Percentiles rank a stretch among this genome's conserved stretches.
Conservation (phyloP, 441 rosid species). For the Adansonia gregorii region DNA sequence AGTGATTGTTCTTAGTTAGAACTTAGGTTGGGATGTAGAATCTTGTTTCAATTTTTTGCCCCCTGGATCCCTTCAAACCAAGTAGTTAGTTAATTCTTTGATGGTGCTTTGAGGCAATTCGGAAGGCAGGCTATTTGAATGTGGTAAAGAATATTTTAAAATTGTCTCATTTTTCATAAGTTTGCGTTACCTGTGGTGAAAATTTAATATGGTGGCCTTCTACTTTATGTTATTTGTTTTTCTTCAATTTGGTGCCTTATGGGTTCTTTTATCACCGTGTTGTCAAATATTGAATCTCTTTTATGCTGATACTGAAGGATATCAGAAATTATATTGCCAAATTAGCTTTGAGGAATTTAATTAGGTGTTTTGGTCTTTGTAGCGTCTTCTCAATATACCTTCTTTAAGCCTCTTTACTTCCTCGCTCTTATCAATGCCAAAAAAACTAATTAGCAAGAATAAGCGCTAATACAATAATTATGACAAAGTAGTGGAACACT, state of each 20-base stretch:
- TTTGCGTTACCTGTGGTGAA: neutral
- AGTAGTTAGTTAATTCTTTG: neutral
- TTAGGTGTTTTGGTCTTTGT: slow-evolving; percentile 2
- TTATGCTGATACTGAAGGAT: neutral
- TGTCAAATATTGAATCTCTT: neutral
- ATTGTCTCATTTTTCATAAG: neutral
- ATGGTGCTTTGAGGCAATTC: neutral
- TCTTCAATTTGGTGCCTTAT: neutral
- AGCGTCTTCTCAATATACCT: slow-evolving; percentile 7
- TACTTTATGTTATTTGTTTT: neutral
- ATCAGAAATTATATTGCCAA: neutral
- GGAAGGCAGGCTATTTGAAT: neutral
- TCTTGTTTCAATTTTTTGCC: neutral
- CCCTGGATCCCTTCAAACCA: neutral
- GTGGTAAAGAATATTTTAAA: neutral
- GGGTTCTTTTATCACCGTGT: neutral
- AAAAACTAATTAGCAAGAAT: neutral
- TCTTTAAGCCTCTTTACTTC: neutral
- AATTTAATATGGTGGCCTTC: neutral
- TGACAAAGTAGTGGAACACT: neutral
- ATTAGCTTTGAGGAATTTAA: neutral
- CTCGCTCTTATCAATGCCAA: neutral
- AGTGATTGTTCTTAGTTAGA: neutral
- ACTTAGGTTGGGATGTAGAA: neutral
- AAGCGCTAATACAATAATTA: neutral